Evolutionary conservation across 495 filamentous ascomycete species (phyloP), one percentile per base, ranked within the genome.

Genomic region (Hamigera avellanea): DNA sequence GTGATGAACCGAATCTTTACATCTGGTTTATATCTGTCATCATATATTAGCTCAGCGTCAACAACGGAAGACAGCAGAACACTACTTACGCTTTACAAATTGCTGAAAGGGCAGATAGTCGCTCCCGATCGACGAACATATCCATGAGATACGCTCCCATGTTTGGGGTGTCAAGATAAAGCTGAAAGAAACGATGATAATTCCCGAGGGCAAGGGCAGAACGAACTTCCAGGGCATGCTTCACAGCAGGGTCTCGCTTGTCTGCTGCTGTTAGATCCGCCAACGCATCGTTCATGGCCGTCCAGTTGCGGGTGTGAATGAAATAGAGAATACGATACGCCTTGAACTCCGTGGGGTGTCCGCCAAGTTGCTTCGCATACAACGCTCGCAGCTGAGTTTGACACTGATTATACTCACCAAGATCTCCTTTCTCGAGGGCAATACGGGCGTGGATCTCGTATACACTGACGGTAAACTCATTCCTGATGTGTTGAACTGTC

Each of bases 401-500:
- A 60, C 91, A 99, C 75, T 99, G 91, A 70, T 99, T 99, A 86
- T 96, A 99, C 91, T 99, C 91, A 99, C 91, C 89, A 67, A 95
- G 73, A 71, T 99, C 91, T 57, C 82, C 87, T 74, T 93, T 95
- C 70, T 99, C 91, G 55, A 99, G 67, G 42, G 91, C 91, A 64
- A 99, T 96, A 28, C 91, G 80, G 35, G 89, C 93, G 65, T 99
- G 93, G 41, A 88, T 86, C 68, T 99, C 91, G 59, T 99, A 99
- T 32, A 95, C 91, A 41, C 70, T 78, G 36, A 95, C 87, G 4
- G 88, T 95, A 56, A 96, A 95, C 32, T 91, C 82, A 51, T 83
- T 93, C 61, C 83, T 84, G 63, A 99, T 89, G 48, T 83, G 87
- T 59, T 99, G 91, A 36, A 99, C 91, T 27, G 91, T 96, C 56